Conservation (phyloP, 306 rosid genomes). For the Pyrus communis region DNA sequence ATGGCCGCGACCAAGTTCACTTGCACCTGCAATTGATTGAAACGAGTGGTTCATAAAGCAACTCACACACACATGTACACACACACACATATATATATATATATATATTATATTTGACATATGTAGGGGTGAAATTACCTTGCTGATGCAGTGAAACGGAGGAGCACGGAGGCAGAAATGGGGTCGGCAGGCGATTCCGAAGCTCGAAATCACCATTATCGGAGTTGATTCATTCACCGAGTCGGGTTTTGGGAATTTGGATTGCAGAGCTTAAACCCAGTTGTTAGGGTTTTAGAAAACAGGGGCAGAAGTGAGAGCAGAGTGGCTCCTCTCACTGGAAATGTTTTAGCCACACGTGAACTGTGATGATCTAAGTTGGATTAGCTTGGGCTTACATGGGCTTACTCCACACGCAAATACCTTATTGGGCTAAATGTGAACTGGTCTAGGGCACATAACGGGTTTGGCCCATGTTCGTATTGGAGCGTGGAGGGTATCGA, state of each 20-base stretch:
- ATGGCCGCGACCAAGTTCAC: constrained; percentile 28
- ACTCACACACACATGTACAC: not conserved
- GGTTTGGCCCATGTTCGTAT: not conserved
- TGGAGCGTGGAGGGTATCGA: not conserved
- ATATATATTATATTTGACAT: not conserved
- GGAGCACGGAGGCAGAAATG: constrained; percentile 28
- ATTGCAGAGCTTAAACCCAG: constrained; percentile 16
- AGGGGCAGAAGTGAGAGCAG: not conserved
- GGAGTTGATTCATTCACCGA: constrained; percentile 6
- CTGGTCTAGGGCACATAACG: not conserved
- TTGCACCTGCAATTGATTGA: constrained; percentile 28
- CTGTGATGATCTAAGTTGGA: not conserved
- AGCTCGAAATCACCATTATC: constrained; percentile 38
- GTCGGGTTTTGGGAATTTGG: not conserved
- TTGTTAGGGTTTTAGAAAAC: constrained; percentile 8
- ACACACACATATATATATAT: not conserved
- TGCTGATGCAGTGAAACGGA: constrained; percentile 35
- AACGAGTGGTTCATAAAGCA: not conserved
- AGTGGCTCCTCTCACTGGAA: not conserved
- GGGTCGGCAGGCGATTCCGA: constrained; percentile 29
- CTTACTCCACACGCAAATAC: not conserved
- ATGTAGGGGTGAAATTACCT: constrained; percentile 13
- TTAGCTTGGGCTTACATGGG: not conserved
- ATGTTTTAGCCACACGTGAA: not conserved
- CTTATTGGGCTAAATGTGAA: not conserved